A percentile compares a stretch with the other conserved stretches of the same genome.
Conservation (phyloP, 177 flowering plant species). For the Vitis hybrid region DNA sequence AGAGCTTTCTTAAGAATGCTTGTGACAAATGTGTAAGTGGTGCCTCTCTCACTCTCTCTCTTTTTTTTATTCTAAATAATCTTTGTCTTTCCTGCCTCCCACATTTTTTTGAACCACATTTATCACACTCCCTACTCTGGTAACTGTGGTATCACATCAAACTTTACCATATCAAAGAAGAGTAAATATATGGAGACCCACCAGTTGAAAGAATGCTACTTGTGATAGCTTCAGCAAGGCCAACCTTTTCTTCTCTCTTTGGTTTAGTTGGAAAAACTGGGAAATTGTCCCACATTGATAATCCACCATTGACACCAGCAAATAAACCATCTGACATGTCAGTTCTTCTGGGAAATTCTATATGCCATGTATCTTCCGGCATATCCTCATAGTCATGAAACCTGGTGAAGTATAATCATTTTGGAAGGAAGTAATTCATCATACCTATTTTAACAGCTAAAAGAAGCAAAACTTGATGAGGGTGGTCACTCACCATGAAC, state of each 20-base stretch:
- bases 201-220: conserved; percentile 93
- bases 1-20: too few species aligned
- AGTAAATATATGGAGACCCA: conserved; percentile 17
- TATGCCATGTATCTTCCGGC: conserved; percentile 87
- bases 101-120: too few species aligned
- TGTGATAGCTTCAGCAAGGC: conserved; percentile 95
- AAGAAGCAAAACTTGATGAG: conserved; percentile 5
- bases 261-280: conserved; percentile 58
- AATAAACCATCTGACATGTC: conserved; percentile 71
- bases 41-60: too few species aligned
- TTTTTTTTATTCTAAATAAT: too few species aligned
- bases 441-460: background rate
- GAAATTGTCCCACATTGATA: conserved; percentile 82
- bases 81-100: too few species aligned
- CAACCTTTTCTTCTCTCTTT: conserved; percentile 84
- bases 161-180: conserved; percentile 1
- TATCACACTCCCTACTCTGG: too few species aligned
- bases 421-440: background rate
- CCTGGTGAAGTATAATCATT: conserved; percentile 38
- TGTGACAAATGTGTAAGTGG: too few species aligned
- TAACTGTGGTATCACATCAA: background rate
- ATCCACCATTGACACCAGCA: conserved; percentile 53
- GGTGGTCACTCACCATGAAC: conserved; percentile 58
- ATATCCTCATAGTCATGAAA: conserved; percentile 91
- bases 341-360: conserved; percentile 69